Evolutionary conservation across 129 eudicot species (phyloP).

Genomic region (Smallanthus sonchifolius): DNA sequence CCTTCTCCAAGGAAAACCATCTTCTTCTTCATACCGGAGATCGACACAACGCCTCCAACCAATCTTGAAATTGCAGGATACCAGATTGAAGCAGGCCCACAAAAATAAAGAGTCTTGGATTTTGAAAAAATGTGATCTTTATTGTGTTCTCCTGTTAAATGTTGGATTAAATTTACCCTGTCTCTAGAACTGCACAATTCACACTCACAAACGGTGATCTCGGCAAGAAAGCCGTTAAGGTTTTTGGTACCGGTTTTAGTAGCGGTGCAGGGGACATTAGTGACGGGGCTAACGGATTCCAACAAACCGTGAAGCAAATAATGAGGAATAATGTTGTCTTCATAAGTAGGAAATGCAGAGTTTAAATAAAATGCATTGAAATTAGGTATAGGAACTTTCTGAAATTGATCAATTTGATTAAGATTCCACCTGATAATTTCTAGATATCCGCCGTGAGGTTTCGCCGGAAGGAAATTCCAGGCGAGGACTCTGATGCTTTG

Average conservation of each 20-base stretch:
- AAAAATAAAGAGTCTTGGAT: slow-evolving; percentile 45
- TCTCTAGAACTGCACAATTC: slow-evolving; percentile 39
- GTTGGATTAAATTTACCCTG: neutral
- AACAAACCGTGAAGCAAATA: slow-evolving; percentile 39
- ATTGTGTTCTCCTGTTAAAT: slow-evolving; percentile 6
- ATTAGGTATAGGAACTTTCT: neutral
- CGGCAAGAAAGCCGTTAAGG: slow-evolving; percentile 56
- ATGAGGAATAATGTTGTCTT: slow-evolving; percentile 16
- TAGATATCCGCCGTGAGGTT: slow-evolving; percentile 47
- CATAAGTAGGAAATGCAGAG: slow-evolving; percentile 6
- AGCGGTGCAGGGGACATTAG: slow-evolving; percentile 53
- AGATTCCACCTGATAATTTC: slow-evolving; percentile 71
- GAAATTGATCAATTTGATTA: slow-evolving; percentile 9
- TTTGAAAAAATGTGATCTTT: slow-evolving; percentile 39
- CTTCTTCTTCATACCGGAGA: slow-evolving; percentile 72
- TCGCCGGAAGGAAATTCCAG: slow-evolving; percentile 79
- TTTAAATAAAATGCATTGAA: slow-evolving; percentile 31
- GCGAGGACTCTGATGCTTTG: slow-evolving; percentile 42
- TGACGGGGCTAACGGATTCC: slow-evolving; percentile 67
- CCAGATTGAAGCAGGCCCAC: slow-evolving; percentile 61
- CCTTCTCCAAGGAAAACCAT: slow-evolving; percentile 65
- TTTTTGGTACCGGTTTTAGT: slow-evolving; percentile 15
- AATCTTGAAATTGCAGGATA: slow-evolving; percentile 55
- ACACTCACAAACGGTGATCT: slow-evolving; percentile 62
- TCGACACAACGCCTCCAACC: slow-evolving; percentile 37